A percentile compares a stretch with the other conserved stretches of the same genome.
Conservation (phyloP, 2,329 filamentous ascomycete species). For the Cucurbitaria berberidis region DNA sequence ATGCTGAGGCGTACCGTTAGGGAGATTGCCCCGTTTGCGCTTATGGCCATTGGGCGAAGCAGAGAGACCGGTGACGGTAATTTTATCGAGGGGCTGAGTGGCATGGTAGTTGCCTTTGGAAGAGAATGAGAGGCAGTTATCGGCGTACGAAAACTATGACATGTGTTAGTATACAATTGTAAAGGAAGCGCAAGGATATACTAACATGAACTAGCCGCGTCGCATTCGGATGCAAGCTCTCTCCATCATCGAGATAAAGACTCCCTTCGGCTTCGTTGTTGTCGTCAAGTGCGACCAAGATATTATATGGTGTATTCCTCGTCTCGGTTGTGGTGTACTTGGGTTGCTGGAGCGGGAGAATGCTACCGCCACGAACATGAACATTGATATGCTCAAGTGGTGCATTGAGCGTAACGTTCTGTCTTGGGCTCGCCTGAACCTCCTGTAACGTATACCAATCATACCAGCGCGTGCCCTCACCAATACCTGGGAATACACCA, state of each 20-base stretch:
- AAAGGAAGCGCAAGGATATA: too few species aligned
- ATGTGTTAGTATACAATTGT: conserved; percentile 48
- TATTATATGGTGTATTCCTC: conserved; percentile 50
- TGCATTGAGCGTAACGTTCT: conserved; percentile 64
- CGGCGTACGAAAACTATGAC: conserved; percentile 32
- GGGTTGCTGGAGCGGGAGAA: conserved; percentile 41
- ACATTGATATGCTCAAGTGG: conserved; percentile 73
- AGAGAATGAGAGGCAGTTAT: conserved; percentile 13
- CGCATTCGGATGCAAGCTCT: conserved; percentile 62
- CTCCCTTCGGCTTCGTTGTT: conserved; percentile 62
- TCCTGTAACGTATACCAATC: conserved; percentile 73
- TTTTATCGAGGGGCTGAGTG: conserved; percentile 61
- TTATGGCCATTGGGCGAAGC: conserved; percentile 48
- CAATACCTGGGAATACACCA: conserved; percentile 71
- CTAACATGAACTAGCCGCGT: conserved; percentile 62
- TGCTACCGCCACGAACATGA: conserved; percentile 70
- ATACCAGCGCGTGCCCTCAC: conserved; percentile 68
- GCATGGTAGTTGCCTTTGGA: conserved; percentile 59
- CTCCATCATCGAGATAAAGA: conserved; percentile 75
- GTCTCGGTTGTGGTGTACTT: conserved; percentile 13
- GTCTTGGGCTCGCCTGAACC: conserved; percentile 55
- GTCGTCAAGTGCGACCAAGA: conserved; percentile 65
- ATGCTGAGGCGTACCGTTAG: conserved; percentile 16
- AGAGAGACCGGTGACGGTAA: conserved; percentile 56
- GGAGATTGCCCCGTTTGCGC: neutral